A percentile compares a stretch with the other conserved stretches of the same genome.
phyloP scores from a whole-genome alignment of 768 basidiomycete genomes.

The Agaricus sinodeliciosus region DNA sequence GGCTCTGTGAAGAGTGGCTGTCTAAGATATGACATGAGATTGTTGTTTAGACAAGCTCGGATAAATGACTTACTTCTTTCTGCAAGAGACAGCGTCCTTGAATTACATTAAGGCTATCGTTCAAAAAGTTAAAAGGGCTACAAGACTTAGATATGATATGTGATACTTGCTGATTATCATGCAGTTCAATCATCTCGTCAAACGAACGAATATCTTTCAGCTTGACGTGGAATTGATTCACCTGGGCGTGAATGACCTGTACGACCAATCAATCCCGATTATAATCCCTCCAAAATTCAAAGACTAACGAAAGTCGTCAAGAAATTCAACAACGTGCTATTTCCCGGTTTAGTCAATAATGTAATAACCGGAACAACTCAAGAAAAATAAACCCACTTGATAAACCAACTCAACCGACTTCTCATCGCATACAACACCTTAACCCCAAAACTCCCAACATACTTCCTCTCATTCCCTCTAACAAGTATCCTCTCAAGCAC shows the following conservation, averaged over 20 bases:
- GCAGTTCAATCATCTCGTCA: slow-evolving; percentile 69
- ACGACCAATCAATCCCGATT: background rate
- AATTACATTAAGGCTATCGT: slow-evolving; percentile 50
- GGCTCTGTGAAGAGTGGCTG: slow-evolving; percentile 54
- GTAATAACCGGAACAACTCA: background rate
- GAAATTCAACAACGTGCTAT: slow-evolving; percentile 61
- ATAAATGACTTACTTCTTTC: slow-evolving; percentile 35
- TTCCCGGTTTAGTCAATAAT: background rate
- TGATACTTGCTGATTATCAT: slow-evolving; percentile 53
- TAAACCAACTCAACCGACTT: slow-evolving; percentile 76
- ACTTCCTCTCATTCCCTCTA: slow-evolving; percentile 35
- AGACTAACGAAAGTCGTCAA: slow-evolving; percentile 61
- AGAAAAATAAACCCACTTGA: slow-evolving; percentile 53
- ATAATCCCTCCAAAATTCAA: background rate
- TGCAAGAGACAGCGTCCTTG: slow-evolving; percentile 59
- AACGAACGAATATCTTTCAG: slow-evolving; percentile 53
- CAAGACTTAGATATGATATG: background rate
- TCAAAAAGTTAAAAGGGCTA: background rate
- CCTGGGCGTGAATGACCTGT: slow-evolving; percentile 65
- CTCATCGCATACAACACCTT: slow-evolving; percentile 75
- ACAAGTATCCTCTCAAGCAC: slow-evolving; percentile 67
- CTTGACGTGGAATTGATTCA: slow-evolving; percentile 50
- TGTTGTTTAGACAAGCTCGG: background rate
- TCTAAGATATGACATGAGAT: slow-evolving; percentile 33
- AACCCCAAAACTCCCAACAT: slow-evolving; percentile 33